Percentiles rank a stretch among this genome's conserved stretches.
Conservation (phyloP, 306 rosid genomes). For the Notholithocarpus densiflorus region DNA sequence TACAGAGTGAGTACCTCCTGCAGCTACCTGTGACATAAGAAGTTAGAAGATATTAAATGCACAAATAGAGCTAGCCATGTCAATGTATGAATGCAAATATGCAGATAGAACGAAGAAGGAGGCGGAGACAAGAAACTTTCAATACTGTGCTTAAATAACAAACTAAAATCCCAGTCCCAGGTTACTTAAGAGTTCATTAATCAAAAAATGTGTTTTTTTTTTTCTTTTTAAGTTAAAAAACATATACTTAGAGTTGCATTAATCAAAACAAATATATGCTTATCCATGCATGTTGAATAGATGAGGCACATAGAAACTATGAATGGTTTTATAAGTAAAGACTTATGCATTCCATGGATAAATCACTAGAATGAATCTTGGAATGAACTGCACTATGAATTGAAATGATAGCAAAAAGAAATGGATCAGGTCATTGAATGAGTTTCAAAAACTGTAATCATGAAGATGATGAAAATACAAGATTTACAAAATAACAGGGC, state of each 20-base stretch:
- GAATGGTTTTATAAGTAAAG: not conserved
- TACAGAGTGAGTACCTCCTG: slow-evolving; percentile 99
- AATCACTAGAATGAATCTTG: not conserved
- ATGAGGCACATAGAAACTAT: not conserved
- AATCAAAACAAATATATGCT: not conserved
- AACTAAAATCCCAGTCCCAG: not conserved
- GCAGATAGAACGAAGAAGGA: slow-evolving; percentile 3
- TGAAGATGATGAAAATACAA: not conserved
- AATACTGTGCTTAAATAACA: not conserved
- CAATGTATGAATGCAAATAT: not conserved
- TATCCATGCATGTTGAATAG: not conserved
- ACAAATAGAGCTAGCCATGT: slow-evolving; percentile 4
- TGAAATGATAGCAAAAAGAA: not conserved
- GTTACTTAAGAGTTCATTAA: not conserved
- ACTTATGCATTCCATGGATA: not conserved
- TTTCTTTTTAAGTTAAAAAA: too few species aligned
- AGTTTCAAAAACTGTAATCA: not conserved
- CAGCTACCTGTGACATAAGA: slow-evolving; percentile 71
- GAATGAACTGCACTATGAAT: not conserved
- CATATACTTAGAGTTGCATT: too few species aligned
- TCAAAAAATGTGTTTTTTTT: too few species aligned
- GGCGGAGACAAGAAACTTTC: not conserved
- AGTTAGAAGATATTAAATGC: slow-evolving; percentile 2
- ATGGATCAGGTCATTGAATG: not conserved
- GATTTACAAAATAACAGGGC: not conserved